Conservation (phyloP, 805 yeast genomes). For the Metschnikowia continentalis region DNA sequence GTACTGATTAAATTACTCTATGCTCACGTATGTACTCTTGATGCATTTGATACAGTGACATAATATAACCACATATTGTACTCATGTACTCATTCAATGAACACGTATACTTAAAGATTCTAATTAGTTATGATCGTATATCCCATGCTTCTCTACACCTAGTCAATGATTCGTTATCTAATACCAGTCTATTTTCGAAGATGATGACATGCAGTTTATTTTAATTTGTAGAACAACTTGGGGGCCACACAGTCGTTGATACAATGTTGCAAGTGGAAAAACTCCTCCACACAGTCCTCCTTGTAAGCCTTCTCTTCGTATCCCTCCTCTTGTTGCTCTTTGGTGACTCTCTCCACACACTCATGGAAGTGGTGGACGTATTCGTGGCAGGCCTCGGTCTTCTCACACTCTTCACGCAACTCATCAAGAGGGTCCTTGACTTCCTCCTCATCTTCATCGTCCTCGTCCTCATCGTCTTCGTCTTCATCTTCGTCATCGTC, state of each 20-base stretch:
- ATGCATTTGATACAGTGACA: too few species aligned
- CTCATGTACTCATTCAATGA: too few species aligned
- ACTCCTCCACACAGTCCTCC: constrained; percentile 98
- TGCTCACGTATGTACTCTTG: too few species aligned
- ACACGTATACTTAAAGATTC: too few species aligned
- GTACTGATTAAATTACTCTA: too few species aligned
- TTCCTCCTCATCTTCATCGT: constrained; percentile 36
- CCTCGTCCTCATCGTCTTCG: constrained; percentile 61
- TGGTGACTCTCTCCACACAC: constrained; percentile 92
- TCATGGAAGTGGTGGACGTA: constrained; percentile 87
- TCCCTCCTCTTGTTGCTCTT: constrained; percentile 78
- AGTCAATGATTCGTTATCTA: constrained; percentile 8
- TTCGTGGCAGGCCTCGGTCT: constrained; percentile 63
- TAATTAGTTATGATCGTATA: neutral
- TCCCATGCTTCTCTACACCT: neutral
- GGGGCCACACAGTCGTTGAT: constrained; percentile 89
- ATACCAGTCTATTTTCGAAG: constrained; percentile 13
- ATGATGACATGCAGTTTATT: constrained; percentile 41
- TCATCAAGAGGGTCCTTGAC: constrained; percentile 16
- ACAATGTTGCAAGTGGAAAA: constrained; percentile 94
- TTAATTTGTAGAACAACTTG: constrained; percentile 79
- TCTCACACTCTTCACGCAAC: constrained; percentile 55
- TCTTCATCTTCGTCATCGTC: constrained; percentile 61
- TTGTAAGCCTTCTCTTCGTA: constrained; percentile 77
- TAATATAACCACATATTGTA: too few species aligned